phyloP scores from a whole-genome alignment of 106 monocot genomes.

The Phalaenopsis equestris region DNA sequence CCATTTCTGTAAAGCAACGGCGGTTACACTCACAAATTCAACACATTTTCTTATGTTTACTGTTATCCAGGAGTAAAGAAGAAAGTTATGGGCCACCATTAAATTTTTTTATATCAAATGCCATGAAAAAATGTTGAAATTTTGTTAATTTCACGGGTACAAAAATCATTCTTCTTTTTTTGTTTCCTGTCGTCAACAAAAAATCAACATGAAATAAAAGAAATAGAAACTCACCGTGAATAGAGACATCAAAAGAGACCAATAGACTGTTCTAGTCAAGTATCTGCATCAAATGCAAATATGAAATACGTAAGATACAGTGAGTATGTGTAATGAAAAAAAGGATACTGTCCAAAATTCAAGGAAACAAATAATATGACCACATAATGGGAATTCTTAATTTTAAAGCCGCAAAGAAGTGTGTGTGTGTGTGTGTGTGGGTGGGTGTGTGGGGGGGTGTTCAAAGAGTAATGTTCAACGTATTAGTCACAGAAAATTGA shows the following conservation, averaged over 20 bases:
- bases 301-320: background rate
- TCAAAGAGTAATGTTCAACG: background rate
- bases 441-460: too few relatives aligned
- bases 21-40: background rate
- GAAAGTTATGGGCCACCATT: background rate
- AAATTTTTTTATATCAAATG: background rate
- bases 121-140: background rate
- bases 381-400: background rate
- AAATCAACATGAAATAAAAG: background rate
- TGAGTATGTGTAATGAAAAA: background rate
- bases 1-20: background rate
- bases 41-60: background rate
- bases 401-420: background rate
- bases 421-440: too few relatives aligned
- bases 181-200: background rate
- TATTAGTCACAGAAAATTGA: background rate
- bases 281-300: constrained; percentile 28
- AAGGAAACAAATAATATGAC: background rate
- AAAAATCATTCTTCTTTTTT: background rate
- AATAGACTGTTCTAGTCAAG: constrained; percentile 35
- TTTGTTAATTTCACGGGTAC: background rate
- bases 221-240: constrained; percentile 45
- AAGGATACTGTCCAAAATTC: background rate
- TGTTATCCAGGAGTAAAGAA: background rate
- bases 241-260: constrained; percentile 67